Base-by-base conservation (phyloP, 2,329 filamentous ascomycete species). In the Dactylellina drechsleri region DNA sequence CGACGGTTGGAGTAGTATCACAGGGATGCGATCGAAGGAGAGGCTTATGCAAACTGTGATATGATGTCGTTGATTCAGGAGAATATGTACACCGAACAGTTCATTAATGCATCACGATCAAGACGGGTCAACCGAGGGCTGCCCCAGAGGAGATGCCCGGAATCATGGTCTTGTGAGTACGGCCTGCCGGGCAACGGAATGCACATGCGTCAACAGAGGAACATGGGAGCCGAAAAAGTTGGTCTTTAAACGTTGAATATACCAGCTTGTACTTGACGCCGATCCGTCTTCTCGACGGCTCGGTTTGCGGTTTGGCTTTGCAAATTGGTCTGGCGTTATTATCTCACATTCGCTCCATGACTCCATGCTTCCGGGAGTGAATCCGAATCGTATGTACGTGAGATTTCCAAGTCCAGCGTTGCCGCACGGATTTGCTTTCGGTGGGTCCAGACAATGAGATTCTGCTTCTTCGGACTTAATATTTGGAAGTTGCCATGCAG, bases 1-100 rank as follows among this genome's bases (percentile, higher is more conserved):
- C 66, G 20, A 62, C 66, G 26, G 23, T 50, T 53, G 20, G 31
- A 18, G n/a, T 23, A 23, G 23, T 70, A 71, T 52, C 60, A 31
- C 36, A 65, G 52, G 52, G 66, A 52, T 71, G 23, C 12, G 16
- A 18, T 13, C 26, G 45, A 60, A 36, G 10, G 26, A 15, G 40
- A 26, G 43, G 47, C 16, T 4, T 18, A 49, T 47, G 12, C 36
- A 15, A 61, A 12, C 45, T 54, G 2, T 45, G 36, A 6, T 16
- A 47, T 45, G 56, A 57, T 43, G 28, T 57, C 40, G 53, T 57
- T 57, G 53, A 57, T 23, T 43, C 53, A 59, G 56, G 40, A 59
- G 28, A 43, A n/a, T 47, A 47, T 47, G 43, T 47, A 18, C 5
- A 47, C 16, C 4, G 23, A 23, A 2, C 23, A 23, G 31, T 7